Conservation (phyloP, 106 monocot species). For the Apostasia ramifera region DNA sequence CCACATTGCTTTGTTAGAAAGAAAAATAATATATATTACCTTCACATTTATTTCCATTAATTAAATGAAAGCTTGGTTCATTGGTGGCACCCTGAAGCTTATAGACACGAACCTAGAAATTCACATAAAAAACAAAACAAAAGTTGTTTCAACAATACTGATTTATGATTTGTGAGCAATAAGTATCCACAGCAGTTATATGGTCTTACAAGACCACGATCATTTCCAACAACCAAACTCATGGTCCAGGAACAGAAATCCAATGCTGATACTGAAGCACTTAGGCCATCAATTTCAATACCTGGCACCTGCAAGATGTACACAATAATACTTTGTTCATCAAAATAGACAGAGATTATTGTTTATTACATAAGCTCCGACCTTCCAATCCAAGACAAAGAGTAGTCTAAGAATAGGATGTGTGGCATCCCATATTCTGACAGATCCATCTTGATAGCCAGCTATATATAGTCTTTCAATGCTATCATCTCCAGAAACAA, state of each 20-base stretch:
- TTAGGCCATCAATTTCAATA: constrained; percentile 34
- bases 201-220: constrained; percentile 75
- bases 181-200: background rate
- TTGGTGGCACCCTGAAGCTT: constrained; percentile 37
- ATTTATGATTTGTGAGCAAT: background rate
- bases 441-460: constrained; percentile 95
- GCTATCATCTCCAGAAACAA: constrained; percentile 21
- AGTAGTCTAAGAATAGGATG: constrained; percentile 48
- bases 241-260: constrained; percentile 61
- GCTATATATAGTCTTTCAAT: constrained; percentile 70
- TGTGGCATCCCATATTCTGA: constrained; percentile 94
- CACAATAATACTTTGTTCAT: background rate
- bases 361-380: constrained; percentile 10
- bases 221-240: constrained; percentile 65
- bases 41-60: constrained; percentile 63
- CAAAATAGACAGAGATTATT: background rate
- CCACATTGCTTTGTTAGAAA: no score
- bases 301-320: constrained; percentile 36
- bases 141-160: background rate
- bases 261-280: constrained; percentile 56
- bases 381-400: constrained; percentile 63
- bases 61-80: constrained; percentile 45
- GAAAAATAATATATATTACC: constrained; percentile 26
- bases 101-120: constrained; percentile 64
- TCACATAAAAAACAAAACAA: constrained; percentile 3